Conservation (phyloP, 1,139 yeast species). For the Pichia sp. region DNA sequence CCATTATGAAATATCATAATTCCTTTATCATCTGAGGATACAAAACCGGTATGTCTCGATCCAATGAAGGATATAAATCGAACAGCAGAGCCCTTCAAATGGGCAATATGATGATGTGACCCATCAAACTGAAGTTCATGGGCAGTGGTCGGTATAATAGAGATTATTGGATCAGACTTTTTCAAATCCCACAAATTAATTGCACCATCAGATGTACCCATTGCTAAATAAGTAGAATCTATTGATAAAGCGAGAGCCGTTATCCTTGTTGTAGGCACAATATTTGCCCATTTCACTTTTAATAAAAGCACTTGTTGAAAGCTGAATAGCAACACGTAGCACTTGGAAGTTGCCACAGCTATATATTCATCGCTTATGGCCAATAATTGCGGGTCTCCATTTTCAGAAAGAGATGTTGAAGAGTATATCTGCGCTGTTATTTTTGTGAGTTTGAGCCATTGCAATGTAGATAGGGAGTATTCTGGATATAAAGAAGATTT, state of each 20-base stretch:
- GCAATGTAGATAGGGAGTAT: neutral
- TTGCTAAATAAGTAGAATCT: conserved; percentile 48
- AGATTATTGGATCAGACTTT: conserved; percentile 30
- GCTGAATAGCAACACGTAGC: conserved; percentile 57
- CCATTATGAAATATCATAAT: conserved; percentile 58
- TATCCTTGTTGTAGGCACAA: conserved; percentile 23
- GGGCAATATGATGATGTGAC: conserved; percentile 46
- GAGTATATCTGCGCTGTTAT: conserved; percentile 38
- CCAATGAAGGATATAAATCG: conserved; percentile 52
- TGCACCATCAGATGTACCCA: conserved; percentile 43
- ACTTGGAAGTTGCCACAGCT: conserved; percentile 60
- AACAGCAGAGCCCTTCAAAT: conserved; percentile 44
- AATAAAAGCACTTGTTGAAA: conserved; percentile 44
- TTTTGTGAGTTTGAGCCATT: conserved; percentile 42
- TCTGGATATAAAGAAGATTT: neutral
- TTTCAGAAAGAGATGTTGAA: conserved; percentile 34
- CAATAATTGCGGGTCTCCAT: conserved; percentile 50
- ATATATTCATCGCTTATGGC: conserved; percentile 46
- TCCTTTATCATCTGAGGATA: conserved; percentile 60
- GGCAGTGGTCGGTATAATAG: conserved; percentile 33
- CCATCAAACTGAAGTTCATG: conserved; percentile 20
- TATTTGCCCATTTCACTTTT: conserved; percentile 18
- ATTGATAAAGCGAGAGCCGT: conserved; percentile 38
- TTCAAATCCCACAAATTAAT: conserved; percentile 45
- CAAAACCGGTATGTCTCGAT: conserved; percentile 50